These are phyloP conservation scores for Penicillium sp. DNA, from an alignment of 2,329 filamentous ascomycete genomes.

Conservation along the genomic window DNA sequence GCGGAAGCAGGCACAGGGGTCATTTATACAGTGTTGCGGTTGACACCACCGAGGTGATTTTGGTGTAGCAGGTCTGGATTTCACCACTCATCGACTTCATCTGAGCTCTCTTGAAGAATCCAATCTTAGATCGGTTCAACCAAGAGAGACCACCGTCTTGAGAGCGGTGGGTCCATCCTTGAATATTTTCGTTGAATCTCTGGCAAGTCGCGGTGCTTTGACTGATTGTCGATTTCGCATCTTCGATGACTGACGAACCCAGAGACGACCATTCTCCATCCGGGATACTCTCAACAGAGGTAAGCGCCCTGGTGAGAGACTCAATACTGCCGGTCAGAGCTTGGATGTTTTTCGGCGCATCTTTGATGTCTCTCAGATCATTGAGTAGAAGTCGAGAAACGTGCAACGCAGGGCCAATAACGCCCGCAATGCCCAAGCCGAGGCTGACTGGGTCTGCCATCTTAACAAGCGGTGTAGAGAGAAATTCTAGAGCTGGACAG, in stretches of 20 bases:
- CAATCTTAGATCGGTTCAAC: constrained; percentile 8
- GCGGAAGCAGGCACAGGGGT: neutral
- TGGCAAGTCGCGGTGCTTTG: constrained; percentile 4
- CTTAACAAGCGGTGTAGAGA: neutral
- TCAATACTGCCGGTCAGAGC: constrained; percentile 1
- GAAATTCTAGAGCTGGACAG: neutral
- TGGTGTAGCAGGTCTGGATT: constrained; percentile 11
- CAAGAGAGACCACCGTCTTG: constrained; percentile 2
- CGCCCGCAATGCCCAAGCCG: constrained; percentile 2
- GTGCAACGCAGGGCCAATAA: constrained; percentile 11
- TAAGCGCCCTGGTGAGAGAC: constrained; percentile 5
- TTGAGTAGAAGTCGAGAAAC: constrained; percentile 5
- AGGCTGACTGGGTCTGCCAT: constrained; percentile 13
- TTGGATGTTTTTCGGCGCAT: constrained; percentile 8
- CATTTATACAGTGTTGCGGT: constrained; percentile 13
- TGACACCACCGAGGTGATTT: constrained; percentile 12
- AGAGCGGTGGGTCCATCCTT: constrained; percentile 14
- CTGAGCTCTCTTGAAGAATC: constrained; percentile 8
- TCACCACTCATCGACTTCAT: constrained; percentile 11
- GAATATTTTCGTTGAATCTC: constrained; percentile 3
- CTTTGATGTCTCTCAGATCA: constrained; percentile 12
- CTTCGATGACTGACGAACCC: neutral
- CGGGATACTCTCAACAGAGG: constrained; percentile 5
- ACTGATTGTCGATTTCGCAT: constrained; percentile 5
- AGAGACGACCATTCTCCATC: constrained; percentile 3